A percentile compares a stretch with the other conserved stretches of the same genome.
Evolutionary conservation across 192 early-diverging fungal species (phyloP).

Genomic region (Rhizophagus clarus): DNA sequence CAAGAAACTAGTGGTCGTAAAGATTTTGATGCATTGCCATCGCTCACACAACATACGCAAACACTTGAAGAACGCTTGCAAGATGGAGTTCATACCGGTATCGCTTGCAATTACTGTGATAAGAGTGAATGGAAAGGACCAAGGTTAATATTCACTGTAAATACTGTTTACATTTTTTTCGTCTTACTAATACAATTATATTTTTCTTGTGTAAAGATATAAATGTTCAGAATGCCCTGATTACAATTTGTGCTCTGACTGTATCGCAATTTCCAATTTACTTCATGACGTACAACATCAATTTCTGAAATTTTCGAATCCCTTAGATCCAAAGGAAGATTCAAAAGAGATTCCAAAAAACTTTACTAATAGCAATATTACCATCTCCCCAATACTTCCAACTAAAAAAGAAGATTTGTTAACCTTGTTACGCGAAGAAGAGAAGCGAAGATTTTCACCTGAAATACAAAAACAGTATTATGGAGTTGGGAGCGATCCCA

Average conservation of each 20-base stretch:
- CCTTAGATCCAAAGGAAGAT: slow-evolving; percentile 13
- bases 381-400: slow-evolving; percentile 24
- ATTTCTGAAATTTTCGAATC: slow-evolving; percentile 11
- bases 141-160: slow-evolving; percentile 12
- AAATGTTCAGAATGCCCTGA: slow-evolving; percentile 30
- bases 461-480: slow-evolving; percentile 30
- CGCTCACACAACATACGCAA: slow-evolving; percentile 16
- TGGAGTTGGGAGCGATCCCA: slow-evolving; percentile 7
- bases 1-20: slow-evolving; percentile 22
- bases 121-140: slow-evolving; percentile 30
- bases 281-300: slow-evolving; percentile 18
- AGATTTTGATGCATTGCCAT: slow-evolving; percentile 26
- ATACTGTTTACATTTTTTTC: not conserved
- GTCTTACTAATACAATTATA: not conserved
- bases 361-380: not conserved
- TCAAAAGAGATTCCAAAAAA: slow-evolving; percentile 1
- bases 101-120: slow-evolving; percentile 24
- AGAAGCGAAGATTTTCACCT: slow-evolving; percentile 17
- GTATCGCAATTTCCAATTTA: slow-evolving; percentile 18
- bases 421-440: slow-evolving; percentile 22
- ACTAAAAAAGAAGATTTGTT: slow-evolving; percentile 16
- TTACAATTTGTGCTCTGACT: slow-evolving; percentile 21
- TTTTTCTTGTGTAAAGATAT: not conserved
- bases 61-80: slow-evolving; percentile 8
- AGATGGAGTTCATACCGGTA: slow-evolving; percentile 26